Conservation (phyloP, 148 eudicot species). For the Polygonum aviculare region DNA sequence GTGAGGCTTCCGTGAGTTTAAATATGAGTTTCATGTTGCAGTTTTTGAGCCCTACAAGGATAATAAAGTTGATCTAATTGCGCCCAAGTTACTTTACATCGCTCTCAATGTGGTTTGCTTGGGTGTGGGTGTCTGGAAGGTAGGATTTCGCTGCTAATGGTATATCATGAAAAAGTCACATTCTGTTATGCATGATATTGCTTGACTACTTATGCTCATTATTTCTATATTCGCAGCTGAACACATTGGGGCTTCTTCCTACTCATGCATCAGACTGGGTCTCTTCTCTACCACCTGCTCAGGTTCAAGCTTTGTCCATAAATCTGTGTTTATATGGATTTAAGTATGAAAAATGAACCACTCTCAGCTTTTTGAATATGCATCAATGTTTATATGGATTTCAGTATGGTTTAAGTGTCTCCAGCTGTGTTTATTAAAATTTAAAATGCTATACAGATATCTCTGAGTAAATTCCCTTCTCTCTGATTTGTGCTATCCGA, state of each 20-base stretch:
- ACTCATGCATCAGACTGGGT: conserved; percentile 98
- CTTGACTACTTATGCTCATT: not conserved
- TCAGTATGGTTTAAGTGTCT: not conserved
- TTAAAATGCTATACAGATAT: not conserved
- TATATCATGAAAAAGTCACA: not conserved
- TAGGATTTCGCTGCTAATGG: conserved; percentile 14
- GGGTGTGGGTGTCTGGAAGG: conserved; percentile 91
- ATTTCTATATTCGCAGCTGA: conserved; percentile 49
- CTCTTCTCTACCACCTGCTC: conserved; percentile 87
- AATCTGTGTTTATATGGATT: not conserved
- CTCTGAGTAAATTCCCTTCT: not conserved
- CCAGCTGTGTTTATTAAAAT: not conserved
- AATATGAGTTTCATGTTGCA: conserved; percentile 22
- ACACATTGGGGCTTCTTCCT: conserved; percentile 92
- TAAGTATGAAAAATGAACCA: not conserved
- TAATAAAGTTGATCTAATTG: conserved; percentile 71
- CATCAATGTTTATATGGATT: not conserved
- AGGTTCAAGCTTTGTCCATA: conserved; percentile 33
- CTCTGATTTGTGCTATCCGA: not conserved
- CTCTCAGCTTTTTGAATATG: not conserved
- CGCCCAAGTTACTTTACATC: conserved; percentile 64
- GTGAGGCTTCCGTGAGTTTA: not conserved
- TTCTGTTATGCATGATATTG: not conserved
- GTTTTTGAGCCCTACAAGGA: conserved; percentile 94
- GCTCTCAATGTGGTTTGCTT: conserved; percentile 82